Conservation (phyloP, 2,329 filamentous ascomycete species). For the Davidsoniella neocaledoniae region DNA sequence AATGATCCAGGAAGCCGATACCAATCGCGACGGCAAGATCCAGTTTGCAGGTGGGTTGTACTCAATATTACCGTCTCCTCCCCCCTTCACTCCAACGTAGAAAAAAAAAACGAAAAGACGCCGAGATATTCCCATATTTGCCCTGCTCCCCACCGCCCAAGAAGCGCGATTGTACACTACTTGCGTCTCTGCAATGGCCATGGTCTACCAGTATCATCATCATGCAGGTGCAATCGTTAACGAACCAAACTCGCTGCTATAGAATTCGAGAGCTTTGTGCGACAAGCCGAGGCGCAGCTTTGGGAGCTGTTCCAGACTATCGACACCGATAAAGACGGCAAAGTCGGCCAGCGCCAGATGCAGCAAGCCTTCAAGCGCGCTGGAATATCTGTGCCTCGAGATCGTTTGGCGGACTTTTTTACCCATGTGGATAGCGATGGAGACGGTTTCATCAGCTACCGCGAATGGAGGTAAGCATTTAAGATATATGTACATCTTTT, state of each 20-base stretch:
- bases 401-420: constrained; percentile 74
- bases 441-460: constrained; percentile 76
- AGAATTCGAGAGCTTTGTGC: constrained; percentile 86
- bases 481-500: not conserved
- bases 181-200: not conserved
- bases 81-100: not conserved
- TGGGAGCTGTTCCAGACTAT: constrained; percentile 70
- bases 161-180: not conserved
- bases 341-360: constrained; percentile 74
- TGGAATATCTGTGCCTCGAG: constrained; percentile 60
- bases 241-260: constrained; percentile 9
- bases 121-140: constrained; percentile 1
- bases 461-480: constrained; percentile 82
- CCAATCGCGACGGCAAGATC: constrained; percentile 74
- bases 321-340: constrained; percentile 70
- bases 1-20: constrained; percentile 70
- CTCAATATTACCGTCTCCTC: not conserved
- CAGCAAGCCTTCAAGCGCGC: constrained; percentile 59
- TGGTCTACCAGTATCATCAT: not conserved
- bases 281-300: constrained; percentile 72
- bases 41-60: constrained; percentile 61
- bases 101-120: not conserved
- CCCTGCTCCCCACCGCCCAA: too few species aligned
- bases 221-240: constrained; percentile 9
- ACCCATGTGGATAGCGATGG: constrained; percentile 74